phyloP scores from a whole-genome alignment of 1,284 basidiomycete species.

The Pseudozyma thailandica region DNA sequence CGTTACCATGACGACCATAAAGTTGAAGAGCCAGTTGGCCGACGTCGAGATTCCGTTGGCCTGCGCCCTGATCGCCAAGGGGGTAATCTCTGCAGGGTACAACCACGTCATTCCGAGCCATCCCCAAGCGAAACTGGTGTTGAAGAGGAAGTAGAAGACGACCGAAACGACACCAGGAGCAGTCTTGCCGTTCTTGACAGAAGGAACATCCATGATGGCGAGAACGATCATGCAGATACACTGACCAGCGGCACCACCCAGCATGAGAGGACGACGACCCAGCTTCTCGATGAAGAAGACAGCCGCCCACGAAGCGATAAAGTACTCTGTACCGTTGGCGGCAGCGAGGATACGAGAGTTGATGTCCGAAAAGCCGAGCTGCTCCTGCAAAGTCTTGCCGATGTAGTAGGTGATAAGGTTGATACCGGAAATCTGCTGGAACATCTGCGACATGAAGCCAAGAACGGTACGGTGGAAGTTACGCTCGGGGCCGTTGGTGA shows the following conservation, averaged over 20 bases:
- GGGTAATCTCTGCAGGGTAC: constrained; percentile 67
- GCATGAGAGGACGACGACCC: constrained; percentile 65
- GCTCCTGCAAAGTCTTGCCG: constrained; percentile 61
- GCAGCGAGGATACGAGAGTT: constrained; percentile 63
- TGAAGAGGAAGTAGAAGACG: constrained; percentile 64
- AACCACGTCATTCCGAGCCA: constrained; percentile 68
- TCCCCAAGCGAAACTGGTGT: constrained; percentile 65
- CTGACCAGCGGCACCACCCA: constrained; percentile 59
- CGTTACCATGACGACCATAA: constrained; percentile 60
- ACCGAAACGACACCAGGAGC: constrained; percentile 52
- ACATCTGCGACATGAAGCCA: constrained; percentile 64
- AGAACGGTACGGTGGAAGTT: constrained; percentile 65
- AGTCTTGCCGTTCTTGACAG: constrained; percentile 20
- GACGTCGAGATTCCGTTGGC: constrained; percentile 63
- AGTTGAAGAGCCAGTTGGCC: constrained; percentile 65
- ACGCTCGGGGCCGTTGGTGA: constrained; percentile 62
- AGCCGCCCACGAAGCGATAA: constrained; percentile 63
- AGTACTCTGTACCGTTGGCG: constrained; percentile 66
- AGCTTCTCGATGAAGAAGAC: constrained; percentile 61
- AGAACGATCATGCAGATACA: constrained; percentile 61
- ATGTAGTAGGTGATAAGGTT: constrained; percentile 67
- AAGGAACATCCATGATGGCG: constrained; percentile 28
- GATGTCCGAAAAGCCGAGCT: constrained; percentile 56
- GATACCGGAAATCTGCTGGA: constrained; percentile 66
- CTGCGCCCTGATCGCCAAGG: constrained; percentile 59